Evolutionary conservation across 768 basidiomycete genomes (phyloP).

Genomic region (Chiua virens): DNA sequence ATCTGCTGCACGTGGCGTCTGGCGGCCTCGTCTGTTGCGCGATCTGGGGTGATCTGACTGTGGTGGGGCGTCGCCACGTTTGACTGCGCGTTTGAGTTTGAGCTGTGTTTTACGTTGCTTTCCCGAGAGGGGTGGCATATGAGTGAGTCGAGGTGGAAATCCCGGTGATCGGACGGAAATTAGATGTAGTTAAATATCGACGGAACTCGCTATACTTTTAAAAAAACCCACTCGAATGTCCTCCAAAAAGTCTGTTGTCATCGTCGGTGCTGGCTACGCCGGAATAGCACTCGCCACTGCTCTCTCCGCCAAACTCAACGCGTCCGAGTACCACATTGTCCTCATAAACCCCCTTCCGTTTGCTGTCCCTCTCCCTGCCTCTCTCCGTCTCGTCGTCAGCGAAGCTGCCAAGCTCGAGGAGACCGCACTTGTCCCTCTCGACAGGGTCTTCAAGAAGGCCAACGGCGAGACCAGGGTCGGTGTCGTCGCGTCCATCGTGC

Average conservation of each 20-base stretch:
- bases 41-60: slow-evolving; percentile 23
- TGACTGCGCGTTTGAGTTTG: slow-evolving; percentile 79
- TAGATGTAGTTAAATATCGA: not conserved
- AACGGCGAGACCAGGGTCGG: slow-evolving; percentile 43
- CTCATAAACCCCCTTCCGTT: slow-evolving; percentile 56
- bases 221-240: not conserved
- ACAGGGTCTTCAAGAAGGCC: slow-evolving; percentile 45
- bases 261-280: slow-evolving; percentile 55
- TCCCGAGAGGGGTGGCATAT: slow-evolving; percentile 41
- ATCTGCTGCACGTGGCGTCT: slow-evolving; percentile 15
- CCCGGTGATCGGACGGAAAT: not conserved
- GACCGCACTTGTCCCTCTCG: slow-evolving; percentile 48
- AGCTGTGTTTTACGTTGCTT: slow-evolving; percentile 72
- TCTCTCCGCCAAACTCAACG: slow-evolving; percentile 52
- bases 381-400: slow-evolving; percentile 51
- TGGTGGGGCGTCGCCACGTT: slow-evolving; percentile 66
- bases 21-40: slow-evolving; percentile 10
- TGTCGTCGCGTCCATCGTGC: slow-evolving; percentile 41
- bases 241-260: slow-evolving; percentile 41
- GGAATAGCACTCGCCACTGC: slow-evolving; percentile 45
- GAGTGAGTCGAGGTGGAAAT: not conserved
- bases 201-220: no score
- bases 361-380: slow-evolving; percentile 48
- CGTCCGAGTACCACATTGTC: slow-evolving; percentile 47
- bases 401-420: slow-evolving; percentile 39